Evolutionary conservation across 495 filamentous ascomycete species (phyloP).

Genomic region (Penicillium lividum): DNA sequence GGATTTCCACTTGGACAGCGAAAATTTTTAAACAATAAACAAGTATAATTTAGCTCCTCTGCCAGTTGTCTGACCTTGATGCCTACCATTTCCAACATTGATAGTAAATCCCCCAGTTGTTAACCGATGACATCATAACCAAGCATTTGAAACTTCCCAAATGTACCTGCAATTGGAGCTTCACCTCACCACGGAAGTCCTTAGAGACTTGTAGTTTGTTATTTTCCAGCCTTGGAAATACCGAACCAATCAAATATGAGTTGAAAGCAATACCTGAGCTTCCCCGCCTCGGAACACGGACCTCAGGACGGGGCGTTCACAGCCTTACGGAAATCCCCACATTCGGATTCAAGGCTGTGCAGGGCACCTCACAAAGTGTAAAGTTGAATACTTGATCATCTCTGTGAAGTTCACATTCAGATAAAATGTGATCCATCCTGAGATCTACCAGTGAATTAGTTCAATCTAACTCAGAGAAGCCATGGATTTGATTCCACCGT

Average conservation of each 20-base stretch:
- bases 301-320: neutral
- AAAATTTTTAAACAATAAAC: too few species aligned
- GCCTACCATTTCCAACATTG: too few species aligned
- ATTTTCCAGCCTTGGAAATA: neutral
- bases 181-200: neutral
- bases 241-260: neutral
- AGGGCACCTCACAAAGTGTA: neutral
- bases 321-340: neutral
- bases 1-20: too few species aligned
- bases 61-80: too few species aligned
- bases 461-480: neutral
- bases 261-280: neutral
- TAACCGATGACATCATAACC: slow-evolving; percentile 4
- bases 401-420: neutral
- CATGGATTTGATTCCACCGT: slow-evolving; percentile 60
- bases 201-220: neutral
- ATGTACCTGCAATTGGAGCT: too few species aligned
- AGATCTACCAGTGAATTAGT: neutral
- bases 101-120: neutral
- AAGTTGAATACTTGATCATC: neutral
- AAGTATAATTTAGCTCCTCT: too few species aligned
- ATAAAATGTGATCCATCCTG: neutral
- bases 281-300: neutral
- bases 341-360: neutral
- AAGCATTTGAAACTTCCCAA: neutral